These are phyloP conservation scores for Acephala macrosclerotiorum DNA, from an alignment of 2,329 filamentous ascomycete species.

Conservation along the genomic window DNA sequence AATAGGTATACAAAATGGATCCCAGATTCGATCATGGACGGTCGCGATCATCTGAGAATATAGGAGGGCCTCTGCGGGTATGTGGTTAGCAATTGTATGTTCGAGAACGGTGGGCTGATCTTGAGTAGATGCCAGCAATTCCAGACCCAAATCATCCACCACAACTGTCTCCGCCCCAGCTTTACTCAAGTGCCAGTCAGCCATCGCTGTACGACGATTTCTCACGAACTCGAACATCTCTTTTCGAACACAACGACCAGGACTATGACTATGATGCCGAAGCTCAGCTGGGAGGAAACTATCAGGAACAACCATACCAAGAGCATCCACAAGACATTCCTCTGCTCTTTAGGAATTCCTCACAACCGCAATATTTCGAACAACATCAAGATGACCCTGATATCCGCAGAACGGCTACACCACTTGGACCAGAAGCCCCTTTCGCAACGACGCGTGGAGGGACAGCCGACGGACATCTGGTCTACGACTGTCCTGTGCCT, in stretches of 20 bases:
- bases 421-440: not conserved
- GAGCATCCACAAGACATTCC: constrained; percentile 30
- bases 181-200: constrained; percentile 2
- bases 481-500: constrained; percentile 35
- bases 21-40: not conserved
- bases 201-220: not conserved
- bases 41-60: not conserved
- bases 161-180: constrained; percentile 1
- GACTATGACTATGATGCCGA: constrained; percentile 3
- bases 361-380: constrained; percentile 24
- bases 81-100: not conserved
- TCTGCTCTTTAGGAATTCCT: constrained; percentile 21
- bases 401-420: not conserved
- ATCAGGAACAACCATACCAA: constrained; percentile 5
- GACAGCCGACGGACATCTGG: constrained; percentile 20
- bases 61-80: constrained; percentile 6
- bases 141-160: constrained; percentile 8
- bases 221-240: not conserved
- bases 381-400: constrained; percentile 7
- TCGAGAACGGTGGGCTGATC: not conserved
- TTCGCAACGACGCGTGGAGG: not conserved
- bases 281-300: not conserved
- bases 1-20: not conserved
- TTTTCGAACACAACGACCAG: not conserved
- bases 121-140: not conserved